Evolutionary conservation across 257 asterid species (phyloP).

Genomic region (Marsdenia floribunda): DNA sequence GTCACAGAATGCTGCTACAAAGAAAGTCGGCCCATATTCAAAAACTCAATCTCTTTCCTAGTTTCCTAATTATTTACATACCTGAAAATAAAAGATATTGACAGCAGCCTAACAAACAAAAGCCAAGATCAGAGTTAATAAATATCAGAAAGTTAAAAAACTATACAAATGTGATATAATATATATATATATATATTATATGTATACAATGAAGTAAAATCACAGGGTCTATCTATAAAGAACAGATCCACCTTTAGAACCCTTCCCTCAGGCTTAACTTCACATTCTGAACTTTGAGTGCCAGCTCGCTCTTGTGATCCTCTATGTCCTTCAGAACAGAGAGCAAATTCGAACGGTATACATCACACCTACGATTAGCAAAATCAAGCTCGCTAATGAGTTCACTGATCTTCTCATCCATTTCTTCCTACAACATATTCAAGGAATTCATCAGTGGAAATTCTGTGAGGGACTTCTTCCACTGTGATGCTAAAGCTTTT

Average conservation of each 20-base stretch:
- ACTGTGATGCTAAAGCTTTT: neutral
- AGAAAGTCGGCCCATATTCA: too few species aligned
- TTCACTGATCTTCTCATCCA: constrained; percentile 65
- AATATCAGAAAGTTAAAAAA: neutral
- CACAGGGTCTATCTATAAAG: neutral
- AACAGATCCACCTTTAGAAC: constrained; percentile 20
- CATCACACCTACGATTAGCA: constrained; percentile 75
- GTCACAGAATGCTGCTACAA: too few species aligned
- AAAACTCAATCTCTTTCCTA: too few species aligned
- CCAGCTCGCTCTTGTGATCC: constrained; percentile 74
- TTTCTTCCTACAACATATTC: constrained; percentile 53
- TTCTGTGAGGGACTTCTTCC: neutral
- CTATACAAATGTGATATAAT: neutral
- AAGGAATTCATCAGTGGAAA: neutral
- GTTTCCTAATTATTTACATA: neutral
- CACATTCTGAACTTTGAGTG: constrained; percentile 66
- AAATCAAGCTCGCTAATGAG: constrained; percentile 57
- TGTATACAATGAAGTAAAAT: neutral
- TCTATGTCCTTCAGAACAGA: constrained; percentile 85
- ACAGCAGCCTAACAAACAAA: neutral
- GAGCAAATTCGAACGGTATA: constrained; percentile 65
- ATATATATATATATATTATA: neutral
- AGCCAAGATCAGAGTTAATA: neutral
- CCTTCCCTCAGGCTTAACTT: constrained; percentile 73
- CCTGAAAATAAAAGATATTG: neutral